Percentiles rank a stretch among this genome's conserved stretches.
These are phyloP conservation scores for Fabrea salina DNA, from an alignment of 169 alveolate genomes.

Conservation along the genomic window DNA sequence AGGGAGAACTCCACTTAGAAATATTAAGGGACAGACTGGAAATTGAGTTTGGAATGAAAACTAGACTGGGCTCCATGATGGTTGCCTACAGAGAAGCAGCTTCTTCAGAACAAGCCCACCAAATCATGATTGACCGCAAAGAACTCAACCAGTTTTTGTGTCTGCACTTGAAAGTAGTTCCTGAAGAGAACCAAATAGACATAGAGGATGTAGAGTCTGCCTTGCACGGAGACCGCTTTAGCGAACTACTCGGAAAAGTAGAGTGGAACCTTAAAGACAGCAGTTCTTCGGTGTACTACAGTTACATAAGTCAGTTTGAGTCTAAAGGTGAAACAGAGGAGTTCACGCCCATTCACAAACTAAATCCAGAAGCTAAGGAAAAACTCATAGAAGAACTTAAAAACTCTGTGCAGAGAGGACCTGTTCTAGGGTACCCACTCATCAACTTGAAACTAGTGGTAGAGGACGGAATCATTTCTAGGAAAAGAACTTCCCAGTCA, in stretches of 20 bases:
- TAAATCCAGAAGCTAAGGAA: not conserved
- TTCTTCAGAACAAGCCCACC: not conserved
- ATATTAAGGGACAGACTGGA: slow-evolving; percentile 89
- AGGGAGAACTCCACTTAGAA: slow-evolving; percentile 96
- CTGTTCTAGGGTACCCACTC: slow-evolving; percentile 50
- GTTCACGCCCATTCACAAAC: slow-evolving; percentile 30
- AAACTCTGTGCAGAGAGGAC: slow-evolving; percentile 41
- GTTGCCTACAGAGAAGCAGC: slow-evolving; percentile 14
- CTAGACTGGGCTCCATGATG: not conserved
- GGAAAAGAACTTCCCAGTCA: slow-evolving; percentile 29
- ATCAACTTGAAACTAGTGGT: slow-evolving; percentile 40
- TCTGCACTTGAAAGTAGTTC: not conserved
- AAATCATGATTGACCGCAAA: not conserved
- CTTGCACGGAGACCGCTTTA: slow-evolving; percentile 4
- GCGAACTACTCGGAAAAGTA: not conserved
- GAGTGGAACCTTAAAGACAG: not conserved
- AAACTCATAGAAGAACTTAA: slow-evolving; percentile 31
- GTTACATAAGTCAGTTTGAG: not conserved
- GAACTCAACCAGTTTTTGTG: not conserved
- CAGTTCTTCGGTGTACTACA: not conserved
- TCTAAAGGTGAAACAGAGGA: slow-evolving; percentile 26
- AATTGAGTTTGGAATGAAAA: slow-evolving; percentile 73
- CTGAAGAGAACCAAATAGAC: not conserved
- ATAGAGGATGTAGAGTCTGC: not conserved
- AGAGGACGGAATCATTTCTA: slow-evolving; percentile 50